Evolutionary conservation across 1,139 yeast genomes (phyloP).

Genomic region (Suhomyces choctaworum): DNA sequence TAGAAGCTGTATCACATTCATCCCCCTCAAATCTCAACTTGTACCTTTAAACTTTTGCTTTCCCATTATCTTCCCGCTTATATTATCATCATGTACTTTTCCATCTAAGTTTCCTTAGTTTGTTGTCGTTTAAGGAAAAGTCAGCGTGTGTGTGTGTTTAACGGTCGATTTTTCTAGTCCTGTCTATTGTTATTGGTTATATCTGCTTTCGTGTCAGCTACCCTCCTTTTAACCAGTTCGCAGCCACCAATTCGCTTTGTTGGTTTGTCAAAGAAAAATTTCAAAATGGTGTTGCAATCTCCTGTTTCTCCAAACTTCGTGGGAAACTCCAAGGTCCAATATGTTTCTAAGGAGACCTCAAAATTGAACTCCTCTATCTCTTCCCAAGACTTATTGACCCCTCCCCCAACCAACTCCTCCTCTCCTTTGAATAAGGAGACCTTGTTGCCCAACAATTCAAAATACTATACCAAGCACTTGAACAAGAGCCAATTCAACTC

Average conservation of each 20-base stretch:
- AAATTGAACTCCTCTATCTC: constrained; percentile 2
- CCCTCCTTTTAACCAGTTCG: not conserved
- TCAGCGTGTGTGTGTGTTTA: not conserved
- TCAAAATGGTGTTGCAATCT: constrained; percentile 13
- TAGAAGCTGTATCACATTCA: constrained; percentile 3
- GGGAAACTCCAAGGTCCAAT: constrained; percentile 3
- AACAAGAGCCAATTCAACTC: constrained; percentile 45
- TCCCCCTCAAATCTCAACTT: not conserved
- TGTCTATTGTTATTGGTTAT: constrained; percentile 11
- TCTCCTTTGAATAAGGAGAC: constrained; percentile 17
- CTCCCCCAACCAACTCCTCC: constrained; percentile 20
- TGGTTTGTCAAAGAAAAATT: not conserved
- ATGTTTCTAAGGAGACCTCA: constrained; percentile 4
- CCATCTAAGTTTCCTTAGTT: not conserved
- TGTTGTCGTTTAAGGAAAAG: constrained; percentile 6
- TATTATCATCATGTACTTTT: constrained; percentile 5
- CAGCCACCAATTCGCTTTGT: constrained; percentile 6
- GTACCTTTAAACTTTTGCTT: no score
- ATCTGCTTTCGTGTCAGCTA: no score
- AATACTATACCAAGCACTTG: constrained; percentile 41
- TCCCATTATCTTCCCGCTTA: no score
- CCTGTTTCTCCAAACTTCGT: constrained; percentile 12
- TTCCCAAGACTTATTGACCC: constrained; percentile 17
- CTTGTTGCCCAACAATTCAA: constrained; percentile 38
- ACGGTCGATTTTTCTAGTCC: constrained; percentile 3